Conservation (phyloP, 768 basidiomycete species). For the Rhodotorula paludigena region DNA sequence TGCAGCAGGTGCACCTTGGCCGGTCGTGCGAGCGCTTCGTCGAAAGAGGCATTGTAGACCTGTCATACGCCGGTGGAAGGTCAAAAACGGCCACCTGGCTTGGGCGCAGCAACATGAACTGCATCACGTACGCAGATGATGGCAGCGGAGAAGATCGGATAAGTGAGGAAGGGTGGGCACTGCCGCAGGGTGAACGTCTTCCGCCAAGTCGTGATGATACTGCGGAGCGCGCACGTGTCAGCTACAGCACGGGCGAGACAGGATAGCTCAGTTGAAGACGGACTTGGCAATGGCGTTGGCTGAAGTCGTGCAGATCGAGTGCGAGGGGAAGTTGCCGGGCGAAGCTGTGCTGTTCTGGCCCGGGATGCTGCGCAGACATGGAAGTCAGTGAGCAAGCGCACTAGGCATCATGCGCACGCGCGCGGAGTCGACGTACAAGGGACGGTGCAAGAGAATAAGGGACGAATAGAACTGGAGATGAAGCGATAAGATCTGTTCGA, state of each 20-base stretch:
- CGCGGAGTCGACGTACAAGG: slow-evolving; percentile 39
- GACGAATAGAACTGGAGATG: slow-evolving; percentile 46
- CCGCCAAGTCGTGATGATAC: slow-evolving; percentile 40
- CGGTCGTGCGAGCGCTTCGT: slow-evolving; percentile 33
- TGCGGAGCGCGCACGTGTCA: neutral
- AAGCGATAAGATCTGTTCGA: slow-evolving; percentile 34
- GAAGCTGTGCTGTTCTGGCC: slow-evolving; percentile 32
- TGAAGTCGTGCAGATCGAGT: slow-evolving; percentile 43
- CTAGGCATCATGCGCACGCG: too few species aligned
- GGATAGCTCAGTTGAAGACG: neutral
- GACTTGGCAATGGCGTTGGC: slow-evolving; percentile 43
- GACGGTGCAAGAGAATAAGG: slow-evolving; percentile 45
- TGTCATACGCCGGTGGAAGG: too few species aligned
- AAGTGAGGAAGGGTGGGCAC: slow-evolving; percentile 43
- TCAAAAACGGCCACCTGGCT: too few species aligned
- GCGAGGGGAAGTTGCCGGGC: slow-evolving; percentile 35
- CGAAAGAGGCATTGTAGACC: slow-evolving; percentile 41
- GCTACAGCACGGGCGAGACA: too few species aligned
- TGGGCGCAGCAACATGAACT: neutral
- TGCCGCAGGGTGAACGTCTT: slow-evolving; percentile 43
- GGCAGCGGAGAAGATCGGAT: slow-evolving; percentile 45
- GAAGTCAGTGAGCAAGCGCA: too few species aligned
- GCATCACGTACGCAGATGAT: slow-evolving; percentile 43
- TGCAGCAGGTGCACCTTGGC: slow-evolving; percentile 39
- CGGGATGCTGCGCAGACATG: slow-evolving; percentile 34